phyloP scores from a whole-genome alignment of 345 rosid species.

The Populus deltoides region DNA sequence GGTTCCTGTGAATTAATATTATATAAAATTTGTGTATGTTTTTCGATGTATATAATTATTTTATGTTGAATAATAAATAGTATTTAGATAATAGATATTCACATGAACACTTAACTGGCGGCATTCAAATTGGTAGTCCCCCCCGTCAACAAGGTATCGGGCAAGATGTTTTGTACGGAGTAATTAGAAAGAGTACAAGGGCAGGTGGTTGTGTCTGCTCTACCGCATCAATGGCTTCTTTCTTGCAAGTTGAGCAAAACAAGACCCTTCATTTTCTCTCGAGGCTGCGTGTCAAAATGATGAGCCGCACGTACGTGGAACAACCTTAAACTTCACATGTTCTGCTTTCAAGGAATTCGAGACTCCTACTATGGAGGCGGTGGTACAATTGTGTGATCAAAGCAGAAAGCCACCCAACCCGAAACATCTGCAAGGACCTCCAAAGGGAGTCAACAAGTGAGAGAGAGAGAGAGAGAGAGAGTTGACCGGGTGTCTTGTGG shows the following conservation, averaged over 20 bases:
- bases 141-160: not conserved
- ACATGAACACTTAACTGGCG: too few species aligned
- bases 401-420: constrained; percentile 12
- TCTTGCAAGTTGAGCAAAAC: not conserved
- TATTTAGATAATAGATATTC: too few species aligned
- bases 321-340: not conserved
- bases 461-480: constrained; percentile 24
- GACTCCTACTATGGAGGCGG: not conserved
- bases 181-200: not conserved
- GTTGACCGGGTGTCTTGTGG: constrained; percentile 81
- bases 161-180: not conserved
- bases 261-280: not conserved
- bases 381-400: not conserved
- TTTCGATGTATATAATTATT: too few species aligned
- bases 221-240: not conserved
- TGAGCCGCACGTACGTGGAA: constrained; percentile 6
- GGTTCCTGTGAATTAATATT: not conserved
- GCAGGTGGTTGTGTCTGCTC: too few species aligned
- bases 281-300: not conserved
- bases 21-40: too few species aligned
- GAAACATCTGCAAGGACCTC: not conserved
- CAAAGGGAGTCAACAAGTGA: constrained; percentile 5
- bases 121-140: too few species aligned
- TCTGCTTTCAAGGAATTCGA: not conserved
- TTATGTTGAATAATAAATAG: too few species aligned